phyloP scores from a whole-genome alignment of 2,329 filamentous ascomycete genomes.

The Bipolaris gigantea region DNA sequence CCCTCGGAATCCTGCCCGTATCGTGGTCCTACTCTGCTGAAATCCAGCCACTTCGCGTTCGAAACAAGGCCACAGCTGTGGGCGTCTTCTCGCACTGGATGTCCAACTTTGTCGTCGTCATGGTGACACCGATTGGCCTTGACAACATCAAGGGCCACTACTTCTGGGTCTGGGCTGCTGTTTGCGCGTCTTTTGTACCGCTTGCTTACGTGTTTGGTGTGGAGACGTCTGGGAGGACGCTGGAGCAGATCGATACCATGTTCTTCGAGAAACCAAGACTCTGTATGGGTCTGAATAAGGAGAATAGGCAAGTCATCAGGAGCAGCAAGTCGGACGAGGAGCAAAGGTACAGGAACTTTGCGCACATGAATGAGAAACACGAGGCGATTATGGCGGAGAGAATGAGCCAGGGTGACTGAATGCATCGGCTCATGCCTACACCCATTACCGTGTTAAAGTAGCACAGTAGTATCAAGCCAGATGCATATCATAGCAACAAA shows the following conservation, averaged over 20 bases:
- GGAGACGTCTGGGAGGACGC: constrained; percentile 29
- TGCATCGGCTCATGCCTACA: too few relatives aligned
- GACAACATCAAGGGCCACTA: constrained; percentile 45
- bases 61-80: constrained; percentile 54
- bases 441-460: not conserved
- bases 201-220: constrained; percentile 47
- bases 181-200: constrained; percentile 55
- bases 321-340: constrained; percentile 27
- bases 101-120: constrained; percentile 54
- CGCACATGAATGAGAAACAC: constrained; percentile 15
- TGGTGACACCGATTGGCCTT: constrained; percentile 52
- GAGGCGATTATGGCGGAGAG: constrained; percentile 6
- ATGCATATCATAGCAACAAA: not conserved
- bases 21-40: constrained; percentile 56
- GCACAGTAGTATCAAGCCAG: not conserved
- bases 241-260: constrained; percentile 36
- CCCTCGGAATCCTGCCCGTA: constrained; percentile 34
- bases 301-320: constrained; percentile 25
- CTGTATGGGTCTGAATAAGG: constrained; percentile 38
- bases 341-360: constrained; percentile 24
- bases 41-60: constrained; percentile 53
- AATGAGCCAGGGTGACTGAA: constrained; percentile 6
- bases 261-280: constrained; percentile 38
- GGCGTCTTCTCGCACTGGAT: constrained; percentile 55
- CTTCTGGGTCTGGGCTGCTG: constrained; percentile 56